Evolutionary conservation across 78 protist genomes (phyloP).

Genomic region (Dictyostelium capitatum): DNA sequence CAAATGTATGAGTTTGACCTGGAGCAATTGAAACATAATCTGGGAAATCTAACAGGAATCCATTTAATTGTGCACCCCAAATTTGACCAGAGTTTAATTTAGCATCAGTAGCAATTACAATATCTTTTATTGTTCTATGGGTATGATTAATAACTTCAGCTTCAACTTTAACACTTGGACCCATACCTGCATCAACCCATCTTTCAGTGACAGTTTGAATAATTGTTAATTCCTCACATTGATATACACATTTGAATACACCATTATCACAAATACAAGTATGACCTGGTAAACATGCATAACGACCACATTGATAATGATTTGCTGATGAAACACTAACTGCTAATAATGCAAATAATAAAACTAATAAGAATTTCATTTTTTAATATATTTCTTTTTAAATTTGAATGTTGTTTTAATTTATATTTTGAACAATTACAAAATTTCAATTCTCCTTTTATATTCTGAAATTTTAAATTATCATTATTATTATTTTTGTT

Average conservation of each 20-base stretch:
- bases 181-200: constrained; percentile 40
- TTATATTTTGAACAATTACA: too few species aligned
- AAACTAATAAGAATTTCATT: constrained; percentile 5
- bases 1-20: not conserved
- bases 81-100: not conserved
- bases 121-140: not conserved
- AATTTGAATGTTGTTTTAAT: too few species aligned
- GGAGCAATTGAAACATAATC: not conserved
- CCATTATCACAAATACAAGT: constrained; percentile 25
- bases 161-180: constrained; percentile 22
- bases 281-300: not conserved
- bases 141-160: constrained; percentile 4
- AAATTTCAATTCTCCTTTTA: too few species aligned
- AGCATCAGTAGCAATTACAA: constrained; percentile 1
- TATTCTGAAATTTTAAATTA: too few species aligned
- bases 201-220: not conserved
- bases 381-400: not conserved
- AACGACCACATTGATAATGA: constrained; percentile 30
- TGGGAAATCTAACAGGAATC: too few species aligned
- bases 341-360: constrained; percentile 14
- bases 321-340: not conserved
- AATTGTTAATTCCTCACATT: not conserved
- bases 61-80: not conserved
- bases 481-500: too few species aligned
- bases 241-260: constrained; percentile 7